Conservation (phyloP, 2,329 filamentous ascomycete species). For the Exophiala phaeomuriformis region DNA sequence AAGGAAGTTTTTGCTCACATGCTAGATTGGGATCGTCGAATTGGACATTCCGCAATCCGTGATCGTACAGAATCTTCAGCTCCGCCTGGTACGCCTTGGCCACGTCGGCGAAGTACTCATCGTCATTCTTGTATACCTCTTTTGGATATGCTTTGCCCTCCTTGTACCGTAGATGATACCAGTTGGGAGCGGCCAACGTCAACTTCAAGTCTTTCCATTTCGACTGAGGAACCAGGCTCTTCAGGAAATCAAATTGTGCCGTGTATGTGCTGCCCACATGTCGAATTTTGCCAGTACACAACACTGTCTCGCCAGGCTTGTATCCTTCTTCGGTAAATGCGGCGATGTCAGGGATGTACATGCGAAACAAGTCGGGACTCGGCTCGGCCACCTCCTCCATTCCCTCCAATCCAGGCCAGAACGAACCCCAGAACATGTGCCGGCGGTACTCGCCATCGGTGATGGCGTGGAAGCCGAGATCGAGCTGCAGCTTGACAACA, state of each 20-base stretch:
- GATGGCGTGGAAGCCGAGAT: constrained; percentile 55
- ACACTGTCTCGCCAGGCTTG: constrained; percentile 44
- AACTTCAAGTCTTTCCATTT: constrained; percentile 55
- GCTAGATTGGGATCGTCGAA: constrained; percentile 56
- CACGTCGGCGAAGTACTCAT: constrained; percentile 53
- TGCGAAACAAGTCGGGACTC: constrained; percentile 42
- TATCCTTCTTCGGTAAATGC: constrained; percentile 48
- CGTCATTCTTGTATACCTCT: constrained; percentile 45
- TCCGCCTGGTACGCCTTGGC: constrained; percentile 54
- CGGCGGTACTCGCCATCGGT: constrained; percentile 62
- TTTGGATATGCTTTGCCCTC: constrained; percentile 44
- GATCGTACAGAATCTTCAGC: constrained; percentile 48
- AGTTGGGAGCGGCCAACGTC: constrained; percentile 53
- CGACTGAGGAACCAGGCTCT: constrained; percentile 48
- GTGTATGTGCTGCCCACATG: constrained; percentile 39
- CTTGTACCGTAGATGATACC: constrained; percentile 53
- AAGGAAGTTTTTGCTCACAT: constrained; percentile 42
- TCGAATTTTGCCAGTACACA: constrained; percentile 46
- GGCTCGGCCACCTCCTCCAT: constrained; percentile 43
- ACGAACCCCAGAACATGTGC: constrained; percentile 45
- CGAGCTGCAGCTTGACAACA: constrained; percentile 57
- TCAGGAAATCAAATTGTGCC: constrained; percentile 49
- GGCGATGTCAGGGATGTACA: constrained; percentile 49
- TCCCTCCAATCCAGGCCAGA: constrained; percentile 42
- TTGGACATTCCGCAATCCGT: constrained; percentile 52